phyloP scores from a whole-genome alignment of 1,139 yeast genomes.

The Debaryomyces fabryi region DNA sequence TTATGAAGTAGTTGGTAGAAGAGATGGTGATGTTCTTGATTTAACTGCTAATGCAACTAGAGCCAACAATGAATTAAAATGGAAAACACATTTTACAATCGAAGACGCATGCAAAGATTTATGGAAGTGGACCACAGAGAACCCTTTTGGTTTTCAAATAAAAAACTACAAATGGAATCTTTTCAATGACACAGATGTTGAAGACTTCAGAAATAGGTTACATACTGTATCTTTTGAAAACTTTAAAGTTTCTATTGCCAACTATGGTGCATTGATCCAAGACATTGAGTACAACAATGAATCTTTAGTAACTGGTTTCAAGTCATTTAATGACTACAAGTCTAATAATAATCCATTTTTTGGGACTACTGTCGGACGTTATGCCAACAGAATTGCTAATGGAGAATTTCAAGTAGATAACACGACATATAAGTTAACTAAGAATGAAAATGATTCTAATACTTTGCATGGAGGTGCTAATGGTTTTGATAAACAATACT shows the following conservation, averaged over 20 bases:
- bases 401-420: slow-evolving; percentile 49
- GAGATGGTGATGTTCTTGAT: slow-evolving; percentile 79
- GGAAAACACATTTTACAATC: slow-evolving; percentile 62
- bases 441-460: slow-evolving; percentile 42
- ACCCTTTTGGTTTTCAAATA: slow-evolving; percentile 63
- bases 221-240: slow-evolving; percentile 39
- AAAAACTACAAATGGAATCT: slow-evolving; percentile 40
- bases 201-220: slow-evolving; percentile 36
- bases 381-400: slow-evolving; percentile 59
- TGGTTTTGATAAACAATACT: slow-evolving; percentile 55
- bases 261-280: slow-evolving; percentile 57
- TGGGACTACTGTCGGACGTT: slow-evolving; percentile 67
- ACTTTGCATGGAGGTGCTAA: slow-evolving; percentile 56
- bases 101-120: slow-evolving; percentile 71
- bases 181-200: slow-evolving; percentile 27
- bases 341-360: slow-evolving; percentile 49
- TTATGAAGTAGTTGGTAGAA: slow-evolving; percentile 63
- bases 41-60: slow-evolving; percentile 73
- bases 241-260: slow-evolving; percentile 48
- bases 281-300: slow-evolving; percentile 38
- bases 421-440: slow-evolving; percentile 38
- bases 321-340: slow-evolving; percentile 38
- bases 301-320: slow-evolving; percentile 38
- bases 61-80: slow-evolving; percentile 65
- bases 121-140: slow-evolving; percentile 76